Evolutionary conservation across 257 asterid species (phyloP).

Genomic region (Nicotiana knightiana): DNA sequence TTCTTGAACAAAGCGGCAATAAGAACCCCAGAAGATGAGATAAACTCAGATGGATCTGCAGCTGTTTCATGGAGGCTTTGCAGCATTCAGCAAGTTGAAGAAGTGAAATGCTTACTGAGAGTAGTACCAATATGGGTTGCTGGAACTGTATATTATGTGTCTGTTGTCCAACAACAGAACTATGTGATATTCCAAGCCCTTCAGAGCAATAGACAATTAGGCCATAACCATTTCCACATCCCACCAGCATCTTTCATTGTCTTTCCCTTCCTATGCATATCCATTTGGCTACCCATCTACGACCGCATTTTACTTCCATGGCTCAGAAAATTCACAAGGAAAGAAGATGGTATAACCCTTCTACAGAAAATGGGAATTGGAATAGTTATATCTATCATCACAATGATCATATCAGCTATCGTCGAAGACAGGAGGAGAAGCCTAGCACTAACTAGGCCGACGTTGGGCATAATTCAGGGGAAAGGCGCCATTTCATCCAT

Average conservation of each 20-base stretch:
- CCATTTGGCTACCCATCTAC: conserved; percentile 27
- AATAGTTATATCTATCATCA: conserved; percentile 4
- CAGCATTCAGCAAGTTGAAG: conserved; percentile 34
- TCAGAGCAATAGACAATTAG: conserved; percentile 18
- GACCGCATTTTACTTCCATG: conserved; percentile 24
- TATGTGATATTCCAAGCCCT: conserved; percentile 26
- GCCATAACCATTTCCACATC: conserved; percentile 12
- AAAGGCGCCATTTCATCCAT: conserved; percentile 23
- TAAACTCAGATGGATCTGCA: conserved; percentile 26
- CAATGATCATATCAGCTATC: conserved; percentile 18
- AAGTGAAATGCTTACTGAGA: conserved; percentile 26
- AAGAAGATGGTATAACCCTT: conserved; percentile 7
- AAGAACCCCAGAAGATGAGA: conserved; percentile 18
- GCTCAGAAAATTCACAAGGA: conserved; percentile 10
- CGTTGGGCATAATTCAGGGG: conserved; percentile 4
- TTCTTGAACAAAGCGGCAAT: conserved; percentile 24
- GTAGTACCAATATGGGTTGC: conserved; percentile 27
- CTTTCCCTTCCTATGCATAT: conserved; percentile 23
- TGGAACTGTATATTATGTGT: conserved; percentile 14
- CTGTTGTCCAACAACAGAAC: conserved; percentile 10
- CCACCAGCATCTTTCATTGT: conserved; percentile 29
- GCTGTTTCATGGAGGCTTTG: conserved; percentile 32
- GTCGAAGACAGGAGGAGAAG: conserved; percentile 26
- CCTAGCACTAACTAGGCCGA: conserved; percentile 18
- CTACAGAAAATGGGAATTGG: conserved; percentile 34